phyloP scores from a whole-genome alignment of 345 rosid species.

The Eucalyptus albens region DNA sequence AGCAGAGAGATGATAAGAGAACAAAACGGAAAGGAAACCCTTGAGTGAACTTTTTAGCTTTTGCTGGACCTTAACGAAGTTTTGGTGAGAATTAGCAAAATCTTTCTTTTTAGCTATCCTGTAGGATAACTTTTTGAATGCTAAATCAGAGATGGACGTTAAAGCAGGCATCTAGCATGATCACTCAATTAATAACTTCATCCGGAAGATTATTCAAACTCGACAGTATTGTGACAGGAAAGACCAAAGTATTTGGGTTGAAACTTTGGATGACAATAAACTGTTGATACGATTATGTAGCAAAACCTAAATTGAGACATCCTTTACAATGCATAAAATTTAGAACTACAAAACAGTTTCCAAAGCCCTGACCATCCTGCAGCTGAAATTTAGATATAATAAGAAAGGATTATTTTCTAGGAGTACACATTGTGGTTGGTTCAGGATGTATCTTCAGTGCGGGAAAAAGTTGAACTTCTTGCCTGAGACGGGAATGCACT shows the following conservation, averaged over 20 bases:
- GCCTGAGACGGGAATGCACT: constrained; percentile 41
- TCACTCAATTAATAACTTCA: neutral
- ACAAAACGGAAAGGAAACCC: too few relatives aligned
- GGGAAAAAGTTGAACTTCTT: accelerated
- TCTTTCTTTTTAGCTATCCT: neutral
- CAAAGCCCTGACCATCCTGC: accelerated
- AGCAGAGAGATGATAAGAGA: neutral
- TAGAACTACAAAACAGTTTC: neutral
- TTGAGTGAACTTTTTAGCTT: too few relatives aligned
- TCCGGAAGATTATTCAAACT: accelerated
- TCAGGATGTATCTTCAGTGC: accelerated
- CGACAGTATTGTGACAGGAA: accelerated
- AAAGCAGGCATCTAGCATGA: neutral
- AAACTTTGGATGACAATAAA: neutral
- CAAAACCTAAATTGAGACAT: accelerated
- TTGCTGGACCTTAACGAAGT: too few relatives aligned
- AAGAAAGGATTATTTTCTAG: neutral
- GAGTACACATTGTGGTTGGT: accelerated
- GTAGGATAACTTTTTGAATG: neutral
- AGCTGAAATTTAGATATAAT: neutral
- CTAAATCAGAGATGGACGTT: neutral
- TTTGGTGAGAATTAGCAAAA: accelerated
- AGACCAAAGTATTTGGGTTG: neutral
- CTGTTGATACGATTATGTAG: accelerated
- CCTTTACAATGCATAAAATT: accelerated